Evolutionary conservation across 139 green algal species (phyloP), one percentile per base, ranked within the genome.

Genomic region (Picochlorum sp.): DNA sequence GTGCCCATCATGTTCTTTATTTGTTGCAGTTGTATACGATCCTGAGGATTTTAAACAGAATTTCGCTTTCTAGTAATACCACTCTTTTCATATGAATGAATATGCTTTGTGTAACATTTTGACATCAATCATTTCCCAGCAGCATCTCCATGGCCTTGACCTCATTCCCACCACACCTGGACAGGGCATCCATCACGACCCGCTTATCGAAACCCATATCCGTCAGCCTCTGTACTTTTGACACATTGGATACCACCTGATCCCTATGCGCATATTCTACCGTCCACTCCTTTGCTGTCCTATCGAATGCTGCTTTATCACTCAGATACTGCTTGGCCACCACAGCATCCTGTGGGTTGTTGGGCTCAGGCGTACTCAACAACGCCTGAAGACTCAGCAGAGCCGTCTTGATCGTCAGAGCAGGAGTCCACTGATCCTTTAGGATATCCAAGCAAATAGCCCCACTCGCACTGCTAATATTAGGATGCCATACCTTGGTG

Each of bases 401-500:
- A 15, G 93, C 94, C 20, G 93, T 98, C 68, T 97, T 98, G 2
- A 86, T 74, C 9, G 94, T 98, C 1, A 98, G 80, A 3, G 94
- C 94, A 8, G 94, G 94, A 56, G 78, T 94, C 94, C 94, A 99
- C 72, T 96, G 88, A 62, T 98, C 94, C 71, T 97, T 97, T 31
- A 99, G 69, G 49, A 98, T 96, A 65, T 98, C 94, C 31, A 99
- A 76, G 77, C 92, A 97, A 69, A 99, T 97, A 60, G 77, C 81
- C 1, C 94, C 94, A 74, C 95, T 82, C 26, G 79, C 90, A 60
- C 70, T 87, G 80, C 91, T 95, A 15, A 99, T 82, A 72, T 99
- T 99, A 45, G 92, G 95, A 73, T 99, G 94, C 82, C 96, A 98
- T 13, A 96, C 90, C 73, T 97, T 97, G 5, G 87, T 98, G 7